These are phyloP conservation scores for Leucosporidium scottii DNA, from an alignment of 768 basidiomycete species.

Conservation along the genomic window DNA sequence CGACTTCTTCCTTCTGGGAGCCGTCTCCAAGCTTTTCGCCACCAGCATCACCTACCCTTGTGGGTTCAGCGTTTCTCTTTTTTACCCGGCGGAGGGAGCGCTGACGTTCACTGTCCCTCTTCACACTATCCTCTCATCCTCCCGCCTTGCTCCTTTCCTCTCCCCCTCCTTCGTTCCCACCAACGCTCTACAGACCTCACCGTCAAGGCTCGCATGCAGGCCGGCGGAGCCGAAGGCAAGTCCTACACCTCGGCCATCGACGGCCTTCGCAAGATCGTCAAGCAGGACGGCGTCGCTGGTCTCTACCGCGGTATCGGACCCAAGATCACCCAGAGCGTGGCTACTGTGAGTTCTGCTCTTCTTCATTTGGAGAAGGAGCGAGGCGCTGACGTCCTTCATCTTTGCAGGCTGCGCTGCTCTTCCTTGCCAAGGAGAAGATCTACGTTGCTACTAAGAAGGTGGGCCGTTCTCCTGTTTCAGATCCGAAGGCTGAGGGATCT, in stretches of 20 bases:
- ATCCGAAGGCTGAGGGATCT: no score
- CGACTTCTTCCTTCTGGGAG: constrained; percentile 94
- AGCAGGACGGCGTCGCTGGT: constrained; percentile 71
- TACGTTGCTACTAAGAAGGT: constrained; percentile 44
- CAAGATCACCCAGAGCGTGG: constrained; percentile 53
- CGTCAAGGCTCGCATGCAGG: constrained; percentile 72
- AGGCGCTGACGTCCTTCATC: background rate
- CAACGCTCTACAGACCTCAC: constrained; percentile 37
- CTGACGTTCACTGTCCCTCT: background rate
- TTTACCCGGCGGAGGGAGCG: background rate
- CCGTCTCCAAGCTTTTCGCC: constrained; percentile 73
- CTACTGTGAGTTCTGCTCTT: constrained; percentile 13
- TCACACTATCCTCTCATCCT: background rate
- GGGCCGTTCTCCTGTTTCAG: no score
- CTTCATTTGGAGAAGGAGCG: background rate
- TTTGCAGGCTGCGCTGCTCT: constrained; percentile 61
- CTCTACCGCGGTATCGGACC: constrained; percentile 78
- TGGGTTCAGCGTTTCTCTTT: constrained; percentile 40
- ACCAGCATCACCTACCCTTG: constrained; percentile 64
- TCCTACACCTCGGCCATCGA: constrained; percentile 68
- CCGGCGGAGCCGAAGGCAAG: constrained; percentile 59
- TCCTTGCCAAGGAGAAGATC: constrained; percentile 71
- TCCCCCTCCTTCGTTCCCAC: background rate
- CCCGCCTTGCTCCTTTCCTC: no score
- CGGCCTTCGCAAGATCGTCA: constrained; percentile 69